Base-by-base conservation (phyloP, 2,329 filamentous ascomycete species). In the Onygenales sp. region DNA sequence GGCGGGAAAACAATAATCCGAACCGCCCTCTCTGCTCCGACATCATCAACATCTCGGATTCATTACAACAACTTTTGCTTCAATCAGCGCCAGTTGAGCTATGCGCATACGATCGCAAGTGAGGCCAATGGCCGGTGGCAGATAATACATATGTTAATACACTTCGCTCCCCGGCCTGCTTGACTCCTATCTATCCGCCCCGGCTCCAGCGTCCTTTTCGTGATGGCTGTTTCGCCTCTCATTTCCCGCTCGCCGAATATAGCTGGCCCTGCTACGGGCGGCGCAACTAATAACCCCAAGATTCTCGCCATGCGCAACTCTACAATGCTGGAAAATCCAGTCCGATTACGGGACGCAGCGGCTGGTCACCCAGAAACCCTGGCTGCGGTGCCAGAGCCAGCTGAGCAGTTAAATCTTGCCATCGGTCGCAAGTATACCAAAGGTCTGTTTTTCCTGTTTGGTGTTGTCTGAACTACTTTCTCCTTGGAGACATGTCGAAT, bases 391-490 rank as follows among this genome's bases (percentile, higher is more conserved):
- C 68, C 67, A 42, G 74, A 76, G 52, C 69, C 75, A 52, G 72
- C 87, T n/a, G 87, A 92, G 70, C 85, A 89, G 66, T 78, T 91
- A 68, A 92, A 92, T 66, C 84, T 88, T 55, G 82, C 86, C 50
- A 86, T 89, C 64, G 89, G 90, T 70, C 80, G 81, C 60, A 95
- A 93, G 76, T 98, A 95, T 69, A 81, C 93, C 60, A 95, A 94
- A 75, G 89, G 87, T 85, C 67, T 35, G 67, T 58, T 35, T 43
- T n/a, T 7, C 6, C 43, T 33, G 36, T 42, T 9, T 36, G 33
- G 46, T 27, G 43, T 44, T 9, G 31, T 42, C 46, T 53, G 58
- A 54, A 56, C 51, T 44, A 11, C 33, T 32, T 51, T 45, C 50
- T 27, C 10, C 21, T 5, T 27, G 21, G 21, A 27, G 41, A 49